These are phyloP conservation scores for Clathrus columnatus DNA, from an alignment of 768 basidiomycete genomes.

Conservation along the genomic window DNA sequence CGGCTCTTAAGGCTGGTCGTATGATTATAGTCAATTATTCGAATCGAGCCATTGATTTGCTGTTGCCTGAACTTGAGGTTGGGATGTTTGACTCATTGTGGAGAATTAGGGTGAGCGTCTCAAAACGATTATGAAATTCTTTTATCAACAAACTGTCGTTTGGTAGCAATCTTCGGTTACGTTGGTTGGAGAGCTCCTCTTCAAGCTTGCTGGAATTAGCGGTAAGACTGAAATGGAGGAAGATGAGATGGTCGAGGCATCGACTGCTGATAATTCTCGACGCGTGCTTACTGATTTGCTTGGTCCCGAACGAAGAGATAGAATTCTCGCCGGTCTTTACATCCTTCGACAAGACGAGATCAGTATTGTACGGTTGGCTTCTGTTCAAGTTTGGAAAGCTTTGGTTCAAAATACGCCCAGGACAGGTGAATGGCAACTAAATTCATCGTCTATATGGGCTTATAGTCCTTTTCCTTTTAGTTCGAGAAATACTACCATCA, in stretches of 20 bases:
- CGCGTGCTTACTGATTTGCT: constrained; percentile 82
- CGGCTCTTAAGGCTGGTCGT: constrained; percentile 96
- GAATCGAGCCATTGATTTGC: constrained; percentile 80
- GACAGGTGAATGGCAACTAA: constrained; percentile 47
- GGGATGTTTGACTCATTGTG: constrained; percentile 94
- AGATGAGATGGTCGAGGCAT: constrained; percentile 54
- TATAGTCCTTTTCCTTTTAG: constrained; percentile 29
- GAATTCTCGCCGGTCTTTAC: constrained; percentile 85
- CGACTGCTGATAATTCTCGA: constrained; percentile 67
- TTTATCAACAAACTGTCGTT: constrained; percentile 2
- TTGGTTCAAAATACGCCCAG: constrained; percentile 90
- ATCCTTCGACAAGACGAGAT: constrained; percentile 91
- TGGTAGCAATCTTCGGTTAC: constrained; percentile 88
- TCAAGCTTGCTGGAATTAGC: constrained; percentile 94
- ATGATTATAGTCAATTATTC: constrained; percentile 98
- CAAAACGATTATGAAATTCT: background rate
- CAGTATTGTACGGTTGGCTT: constrained; percentile 78
- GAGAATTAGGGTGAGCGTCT: constrained; percentile 75
- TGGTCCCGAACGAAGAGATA: constrained; percentile 80
- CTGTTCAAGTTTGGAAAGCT: constrained; percentile 97
- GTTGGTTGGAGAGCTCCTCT: constrained; percentile 89
- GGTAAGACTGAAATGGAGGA: constrained; percentile 81
- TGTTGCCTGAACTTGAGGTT: constrained; percentile 87
- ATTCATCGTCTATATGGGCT: constrained; percentile 1
- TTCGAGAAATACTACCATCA: constrained; percentile 84